These are phyloP conservation scores for Globisporangium emineosum DNA, from an alignment of 352 stramenopile species.

Conservation along the genomic window DNA sequence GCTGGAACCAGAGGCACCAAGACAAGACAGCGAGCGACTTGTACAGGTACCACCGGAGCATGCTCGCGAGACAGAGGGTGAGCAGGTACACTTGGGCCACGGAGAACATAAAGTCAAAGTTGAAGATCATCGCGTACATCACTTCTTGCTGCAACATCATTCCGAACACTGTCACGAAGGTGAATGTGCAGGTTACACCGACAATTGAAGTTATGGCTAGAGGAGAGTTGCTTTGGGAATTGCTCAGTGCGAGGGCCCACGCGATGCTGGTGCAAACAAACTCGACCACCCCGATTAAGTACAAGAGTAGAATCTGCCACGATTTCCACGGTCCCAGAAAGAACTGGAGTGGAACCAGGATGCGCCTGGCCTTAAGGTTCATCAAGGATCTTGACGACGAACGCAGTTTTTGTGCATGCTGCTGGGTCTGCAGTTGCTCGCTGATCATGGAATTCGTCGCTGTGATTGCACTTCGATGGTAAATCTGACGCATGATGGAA, in stretches of 20 bases:
- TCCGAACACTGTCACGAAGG: background rate
- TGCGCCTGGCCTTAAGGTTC: background rate
- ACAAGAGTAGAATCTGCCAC: background rate
- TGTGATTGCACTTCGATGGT: background rate
- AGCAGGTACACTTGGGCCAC: background rate
- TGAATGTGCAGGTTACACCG: background rate
- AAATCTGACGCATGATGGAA: background rate
- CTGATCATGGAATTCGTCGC: background rate
- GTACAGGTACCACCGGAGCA: background rate
- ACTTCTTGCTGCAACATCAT: background rate
- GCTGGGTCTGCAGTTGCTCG: background rate
- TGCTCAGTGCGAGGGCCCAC: background rate
- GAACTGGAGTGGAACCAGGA: background rate
- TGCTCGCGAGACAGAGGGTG: background rate
- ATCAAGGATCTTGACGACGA: background rate
- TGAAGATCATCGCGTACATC: constrained; percentile 1
- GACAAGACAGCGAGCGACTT: background rate
- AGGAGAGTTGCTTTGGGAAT: background rate
- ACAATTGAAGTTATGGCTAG: background rate
- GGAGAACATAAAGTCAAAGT: constrained; percentile 1
- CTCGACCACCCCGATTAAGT: background rate
- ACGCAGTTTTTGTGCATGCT: background rate
- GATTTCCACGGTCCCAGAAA: background rate
- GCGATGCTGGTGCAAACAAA: background rate
- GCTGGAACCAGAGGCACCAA: background rate